Percentiles rank a stretch among this genome's conserved stretches.
phyloP scores from a whole-genome alignment of 768 basidiomycete species.

The Amanita jacksonii region DNA sequence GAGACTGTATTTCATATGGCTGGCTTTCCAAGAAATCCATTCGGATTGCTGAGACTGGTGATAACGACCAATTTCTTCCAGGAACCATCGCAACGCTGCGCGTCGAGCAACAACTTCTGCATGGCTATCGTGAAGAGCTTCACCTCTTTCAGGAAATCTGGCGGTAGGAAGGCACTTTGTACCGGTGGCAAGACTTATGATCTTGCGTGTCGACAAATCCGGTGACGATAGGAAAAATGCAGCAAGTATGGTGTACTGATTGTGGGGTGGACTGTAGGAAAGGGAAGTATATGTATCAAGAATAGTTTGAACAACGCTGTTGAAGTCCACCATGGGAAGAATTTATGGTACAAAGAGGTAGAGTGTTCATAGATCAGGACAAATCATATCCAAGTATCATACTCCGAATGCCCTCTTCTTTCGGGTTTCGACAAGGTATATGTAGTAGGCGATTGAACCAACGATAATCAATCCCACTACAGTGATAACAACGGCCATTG shows the following conservation, averaged over 20 bases:
- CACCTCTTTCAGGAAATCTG: conserved; percentile 57
- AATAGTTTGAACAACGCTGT: conserved; percentile 21
- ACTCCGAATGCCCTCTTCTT: background rate
- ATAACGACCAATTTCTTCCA: conserved; percentile 53
- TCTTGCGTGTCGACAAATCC: conserved; percentile 24
- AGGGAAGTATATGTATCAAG: conserved; percentile 35
- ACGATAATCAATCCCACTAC: conserved; percentile 52
- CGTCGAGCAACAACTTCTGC: conserved; percentile 89
- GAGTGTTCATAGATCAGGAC: background rate
- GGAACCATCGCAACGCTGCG: conserved; percentile 67
- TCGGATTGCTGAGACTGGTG: conserved; percentile 25
- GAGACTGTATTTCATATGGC: conserved; percentile 35
- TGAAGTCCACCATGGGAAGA: background rate
- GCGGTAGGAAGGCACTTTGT: conserved; percentile 73
- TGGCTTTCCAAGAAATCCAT: conserved; percentile 34
- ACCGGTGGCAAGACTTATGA: conserved; percentile 72
- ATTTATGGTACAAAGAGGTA: background rate
- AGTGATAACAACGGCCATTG: conserved; percentile 56
- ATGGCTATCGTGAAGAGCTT: conserved; percentile 81
- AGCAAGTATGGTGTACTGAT: conserved; percentile 59
- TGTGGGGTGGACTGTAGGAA: conserved; percentile 38
- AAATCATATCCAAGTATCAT: background rate
- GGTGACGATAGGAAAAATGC: conserved; percentile 33
- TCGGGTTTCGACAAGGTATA: conserved; percentile 16
- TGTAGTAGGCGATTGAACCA: conserved; percentile 32